Base-by-base conservation (phyloP, 108 stramenopile genomes). In the Nitzschia sp. region DNA sequence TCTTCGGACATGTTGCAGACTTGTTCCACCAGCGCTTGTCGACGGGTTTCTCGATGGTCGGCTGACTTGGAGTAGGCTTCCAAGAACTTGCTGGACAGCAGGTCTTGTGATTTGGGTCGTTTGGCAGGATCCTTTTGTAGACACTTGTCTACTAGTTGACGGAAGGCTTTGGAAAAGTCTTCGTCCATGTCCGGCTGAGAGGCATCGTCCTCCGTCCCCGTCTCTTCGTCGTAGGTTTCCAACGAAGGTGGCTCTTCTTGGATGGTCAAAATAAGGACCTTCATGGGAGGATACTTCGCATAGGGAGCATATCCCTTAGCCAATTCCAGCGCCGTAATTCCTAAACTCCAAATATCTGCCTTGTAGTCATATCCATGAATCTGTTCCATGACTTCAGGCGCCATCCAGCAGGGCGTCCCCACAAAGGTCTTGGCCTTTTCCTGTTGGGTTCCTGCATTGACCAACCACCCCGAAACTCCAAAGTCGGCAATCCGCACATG, bases 251-350 rank as follows among this genome's bases (percentile, higher is more conserved):
- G 97, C 59, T 97, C 95, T 78, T 97, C 90, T 60, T 97, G 92
- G 53, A 98, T 96, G 48, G 97, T 97, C 57, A 93, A 53, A 57
- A 98, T 85, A 43, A 98, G 70, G 7, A 97, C 98, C 65, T 97
- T 97, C 98, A 97, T 97, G 15, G 97, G 97, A 1, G 95, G 92
- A 55, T 85, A 92, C 56, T 92, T 82, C 42, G 97, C 97, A 71
- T 99, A 99, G 0, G 99, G 99, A 7, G 99, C 97, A 62, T 87
- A 93, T 21, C 99, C 99, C 75, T 96, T 97, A 44, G 97, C 97
- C 20, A 99, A 84, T 83, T 99, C 99, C 53, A 99, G 68, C 1
- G 97, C 97, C 0, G 99, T 99, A 61, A 99, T 99, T 0, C 99
- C 99, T 48, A 98, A 71, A 69, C 85, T 84, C 99, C 99, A 99